Evolutionary conservation across 192 early-diverging fungal species (phyloP).

Genomic region (Rhizophagus prolifer): DNA sequence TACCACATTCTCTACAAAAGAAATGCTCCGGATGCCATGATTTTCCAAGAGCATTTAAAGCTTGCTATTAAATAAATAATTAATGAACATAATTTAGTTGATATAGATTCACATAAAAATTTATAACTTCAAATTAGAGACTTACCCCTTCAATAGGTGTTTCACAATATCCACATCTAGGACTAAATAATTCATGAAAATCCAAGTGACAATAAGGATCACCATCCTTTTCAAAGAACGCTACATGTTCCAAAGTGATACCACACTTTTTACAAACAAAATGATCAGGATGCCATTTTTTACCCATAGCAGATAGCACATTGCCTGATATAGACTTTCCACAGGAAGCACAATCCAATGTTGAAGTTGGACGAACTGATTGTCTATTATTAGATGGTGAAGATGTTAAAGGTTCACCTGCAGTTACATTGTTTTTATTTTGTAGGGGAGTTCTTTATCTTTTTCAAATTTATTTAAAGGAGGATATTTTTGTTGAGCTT

Average conservation of each 20-base stretch:
- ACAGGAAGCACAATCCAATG: conserved; percentile 42
- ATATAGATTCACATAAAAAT: neutral
- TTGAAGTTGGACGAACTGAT: neutral
- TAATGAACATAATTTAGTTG: neutral
- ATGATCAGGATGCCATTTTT: conserved; percentile 55
- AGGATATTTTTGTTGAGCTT: conserved; percentile 5
- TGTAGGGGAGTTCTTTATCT: neutral
- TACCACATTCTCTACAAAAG: conserved; percentile 57
- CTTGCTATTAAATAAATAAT: conserved; percentile 34
- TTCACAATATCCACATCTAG: conserved; percentile 55
- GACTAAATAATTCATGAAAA: conserved; percentile 55
- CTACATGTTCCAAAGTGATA: conserved; percentile 46
- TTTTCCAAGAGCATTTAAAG: conserved; percentile 52
- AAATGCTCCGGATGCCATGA: conserved; percentile 57
- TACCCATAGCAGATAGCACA: conserved; percentile 51
- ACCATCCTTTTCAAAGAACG: conserved; percentile 57
- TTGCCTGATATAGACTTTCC: conserved; percentile 44
- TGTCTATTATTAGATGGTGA: neutral
- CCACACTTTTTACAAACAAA: conserved; percentile 51
- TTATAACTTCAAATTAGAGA: neutral
- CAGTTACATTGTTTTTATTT: neutral
- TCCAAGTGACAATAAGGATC: conserved; percentile 55
- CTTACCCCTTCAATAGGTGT: conserved; percentile 58
- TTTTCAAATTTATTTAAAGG: neutral
- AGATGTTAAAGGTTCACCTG: neutral